phyloP scores from a whole-genome alignment of 139 green algal species.

The Tetradesmus obliquus region DNA sequence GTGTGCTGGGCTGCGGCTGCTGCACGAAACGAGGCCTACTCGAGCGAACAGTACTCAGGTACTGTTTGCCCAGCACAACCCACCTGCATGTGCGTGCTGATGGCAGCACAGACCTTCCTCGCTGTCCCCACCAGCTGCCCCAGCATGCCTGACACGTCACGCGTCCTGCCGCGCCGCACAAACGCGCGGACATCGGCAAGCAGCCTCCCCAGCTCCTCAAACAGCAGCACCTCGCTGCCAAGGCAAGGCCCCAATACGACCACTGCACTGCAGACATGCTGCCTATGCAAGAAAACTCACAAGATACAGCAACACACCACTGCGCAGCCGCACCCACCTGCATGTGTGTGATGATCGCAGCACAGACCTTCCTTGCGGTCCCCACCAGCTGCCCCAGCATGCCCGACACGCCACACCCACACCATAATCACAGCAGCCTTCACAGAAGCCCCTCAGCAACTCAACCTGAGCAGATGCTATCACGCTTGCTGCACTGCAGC shows the following conservation, averaged over 20 bases:
- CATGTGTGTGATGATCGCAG: slow-evolving; percentile 67
- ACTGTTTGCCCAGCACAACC: too few relatives aligned
- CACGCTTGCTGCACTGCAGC: too few relatives aligned
- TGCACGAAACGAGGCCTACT: too few relatives aligned
- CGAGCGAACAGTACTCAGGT: too few relatives aligned
- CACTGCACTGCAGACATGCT: too few relatives aligned
- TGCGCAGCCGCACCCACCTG: background rate
- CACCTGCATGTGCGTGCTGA: slow-evolving; percentile 64
- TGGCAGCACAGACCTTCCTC: slow-evolving; percentile 57
- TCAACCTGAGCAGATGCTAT: too few relatives aligned
- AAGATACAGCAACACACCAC: too few relatives aligned
- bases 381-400: slow-evolving; percentile 75
- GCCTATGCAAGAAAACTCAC: too few relatives aligned
- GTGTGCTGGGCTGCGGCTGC: too few relatives aligned
- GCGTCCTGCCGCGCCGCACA: slow-evolving; percentile 56
- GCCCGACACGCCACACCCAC: slow-evolving; percentile 61
- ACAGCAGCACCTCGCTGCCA: slow-evolving; percentile 5
- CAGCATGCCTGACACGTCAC: slow-evolving; percentile 75
- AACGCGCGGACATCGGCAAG: slow-evolving; percentile 81
- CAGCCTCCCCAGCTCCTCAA: slow-evolving; percentile 85
- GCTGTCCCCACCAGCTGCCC: slow-evolving; percentile 69
- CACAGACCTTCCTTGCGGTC: slow-evolving; percentile 62
- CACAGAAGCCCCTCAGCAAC: too few relatives aligned
- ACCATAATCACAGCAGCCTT: too few relatives aligned
- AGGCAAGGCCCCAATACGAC: too few relatives aligned